Evolutionary conservation across 2,329 filamentous ascomycete species (phyloP).

Genomic region (Chaetomiaceae sp.): DNA sequence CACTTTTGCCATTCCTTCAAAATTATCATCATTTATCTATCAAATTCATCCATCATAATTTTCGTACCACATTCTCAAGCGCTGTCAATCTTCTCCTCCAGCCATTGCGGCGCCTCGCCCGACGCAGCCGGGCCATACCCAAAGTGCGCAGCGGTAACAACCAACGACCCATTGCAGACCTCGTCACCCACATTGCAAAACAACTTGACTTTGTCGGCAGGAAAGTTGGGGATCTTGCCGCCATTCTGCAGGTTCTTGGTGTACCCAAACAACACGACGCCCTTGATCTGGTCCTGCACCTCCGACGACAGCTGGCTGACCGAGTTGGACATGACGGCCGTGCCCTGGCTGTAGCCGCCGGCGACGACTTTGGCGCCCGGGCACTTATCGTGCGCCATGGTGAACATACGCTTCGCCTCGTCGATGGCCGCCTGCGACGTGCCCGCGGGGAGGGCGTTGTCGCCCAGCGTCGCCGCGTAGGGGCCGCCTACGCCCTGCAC

Average conservation of each 20-base stretch:
- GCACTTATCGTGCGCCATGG: constrained; percentile 39
- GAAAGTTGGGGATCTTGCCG: constrained; percentile 38
- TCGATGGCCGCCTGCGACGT: constrained; percentile 32
- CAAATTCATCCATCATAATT: too few species aligned
- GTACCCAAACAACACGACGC: constrained; percentile 32
- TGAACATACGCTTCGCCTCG: constrained; percentile 38
- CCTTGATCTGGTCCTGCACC: constrained; percentile 34
- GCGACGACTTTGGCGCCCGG: constrained; percentile 39
- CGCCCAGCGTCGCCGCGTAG: constrained; percentile 29
- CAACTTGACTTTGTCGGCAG: constrained; percentile 32
- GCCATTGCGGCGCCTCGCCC: neutral
- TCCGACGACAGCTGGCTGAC: constrained; percentile 32
- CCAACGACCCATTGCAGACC: constrained; percentile 31
- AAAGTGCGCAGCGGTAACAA: constrained; percentile 33
- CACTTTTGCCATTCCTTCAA: too few species aligned
- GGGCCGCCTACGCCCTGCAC: constrained; percentile 40
- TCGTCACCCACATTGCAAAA: constrained; percentile 37
- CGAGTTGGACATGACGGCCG: constrained; percentile 39
- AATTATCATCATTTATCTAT: too few species aligned
- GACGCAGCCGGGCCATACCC: neutral
- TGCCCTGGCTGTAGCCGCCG: constrained; percentile 38
- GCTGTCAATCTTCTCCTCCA: neutral
- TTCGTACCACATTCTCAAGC: neutral
- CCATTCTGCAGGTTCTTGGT: constrained; percentile 41
- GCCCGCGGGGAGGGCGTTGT: constrained; percentile 21